Evolutionary conservation across 768 basidiomycete species (phyloP), one percentile per base, ranked within the genome.

Genomic region (Heimioporus sp.): DNA sequence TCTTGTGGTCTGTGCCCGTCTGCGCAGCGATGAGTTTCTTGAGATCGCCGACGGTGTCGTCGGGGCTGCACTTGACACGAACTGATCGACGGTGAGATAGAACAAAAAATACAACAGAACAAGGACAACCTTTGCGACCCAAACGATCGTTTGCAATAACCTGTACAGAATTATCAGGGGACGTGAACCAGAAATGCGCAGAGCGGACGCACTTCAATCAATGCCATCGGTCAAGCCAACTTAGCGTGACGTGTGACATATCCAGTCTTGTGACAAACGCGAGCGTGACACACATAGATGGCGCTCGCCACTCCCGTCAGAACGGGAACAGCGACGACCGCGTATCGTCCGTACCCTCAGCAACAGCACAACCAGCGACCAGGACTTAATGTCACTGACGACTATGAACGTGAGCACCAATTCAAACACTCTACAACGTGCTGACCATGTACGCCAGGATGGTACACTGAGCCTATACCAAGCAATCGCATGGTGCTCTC

Each of bases 11-110:
- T 15, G 96, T 97, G 48, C 97, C 97, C 0, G 83, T 97, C 70
- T 99, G 97, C 0, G 94, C 96, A 2, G 88, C 96, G 60, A 99
- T 98, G 54, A 99, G 85, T 70, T 88, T 89, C 80, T 98, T 98
- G 56, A 99, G 78, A 67, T 98, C 96, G 38, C 96, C 96, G 34
- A 99, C 92, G 2, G 97, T 98, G 67, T 99, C 97, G 13, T 96
- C 86, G 5, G 92, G 82, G 69, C 86, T 87, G 75, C 95, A 97
- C 72, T 98, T 97, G 65, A 98, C 92, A 58, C 92, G 88, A 54
- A 97, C 95, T 97, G 51, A 21, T 36, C 43, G n/a, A 43, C 10
- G 28, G 34, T 64, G 39, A 61, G 60, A 53, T 40, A 21, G 37
- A 36, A 19, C 9, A 32, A 2, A 15, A 0, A 4, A 43, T 1